These are phyloP conservation scores for Plasmodium knowlesi DNA, from an alignment of 169 alveolate genomes.

Conservation along the genomic window DNA sequence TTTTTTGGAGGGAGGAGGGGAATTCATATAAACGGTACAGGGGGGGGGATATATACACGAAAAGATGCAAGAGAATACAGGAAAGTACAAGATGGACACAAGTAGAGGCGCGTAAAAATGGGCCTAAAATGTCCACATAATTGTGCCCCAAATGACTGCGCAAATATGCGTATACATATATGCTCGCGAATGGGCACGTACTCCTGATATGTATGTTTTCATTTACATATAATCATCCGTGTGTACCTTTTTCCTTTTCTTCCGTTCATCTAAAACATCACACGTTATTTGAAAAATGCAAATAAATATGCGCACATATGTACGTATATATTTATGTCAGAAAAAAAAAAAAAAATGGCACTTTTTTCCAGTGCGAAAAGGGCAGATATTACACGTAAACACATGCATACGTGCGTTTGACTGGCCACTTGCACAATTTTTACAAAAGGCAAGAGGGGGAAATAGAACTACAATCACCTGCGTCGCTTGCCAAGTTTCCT, in stretches of 20 bases:
- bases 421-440: constrained; percentile 7
- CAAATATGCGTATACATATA: neutral
- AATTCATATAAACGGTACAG: neutral
- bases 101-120: neutral
- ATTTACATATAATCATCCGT: neutral
- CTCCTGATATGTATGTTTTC: neutral
- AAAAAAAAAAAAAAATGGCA: neutral
- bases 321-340: neutral
- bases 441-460: neutral
- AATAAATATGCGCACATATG: neutral
- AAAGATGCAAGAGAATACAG: too few species aligned
- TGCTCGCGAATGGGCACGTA: neutral
- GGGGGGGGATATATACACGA: too few species aligned
- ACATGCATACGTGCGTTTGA: neutral
- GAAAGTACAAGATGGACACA: neutral
- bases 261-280: neutral
- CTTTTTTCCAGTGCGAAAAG: neutral
- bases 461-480: neutral
- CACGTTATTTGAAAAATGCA: neutral
- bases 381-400: neutral
- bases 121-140: neutral
- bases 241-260: neutral
- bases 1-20: neutral
- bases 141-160: neutral
- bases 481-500: neutral